phyloP scores from a whole-genome alignment of 495 filamentous ascomycete genomes.

The Aspergillus coremiiformis region DNA sequence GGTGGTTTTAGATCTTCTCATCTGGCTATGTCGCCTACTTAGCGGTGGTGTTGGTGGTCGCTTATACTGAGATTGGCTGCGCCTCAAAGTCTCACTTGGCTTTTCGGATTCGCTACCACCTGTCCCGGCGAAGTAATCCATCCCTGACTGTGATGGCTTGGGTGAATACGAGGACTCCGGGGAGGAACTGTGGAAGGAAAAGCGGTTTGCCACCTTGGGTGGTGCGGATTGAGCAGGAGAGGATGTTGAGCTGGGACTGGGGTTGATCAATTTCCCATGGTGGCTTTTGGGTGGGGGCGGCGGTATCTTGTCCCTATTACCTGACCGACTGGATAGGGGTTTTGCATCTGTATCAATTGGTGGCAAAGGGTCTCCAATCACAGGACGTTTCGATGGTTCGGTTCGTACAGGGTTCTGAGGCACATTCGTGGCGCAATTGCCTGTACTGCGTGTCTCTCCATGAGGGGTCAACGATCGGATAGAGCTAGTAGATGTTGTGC shows the following conservation, averaged over 20 bases:
- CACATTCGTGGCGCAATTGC: conserved; percentile 22
- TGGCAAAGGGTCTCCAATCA: conserved; percentile 30
- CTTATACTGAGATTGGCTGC: conserved; percentile 35
- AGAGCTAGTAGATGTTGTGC: background rate
- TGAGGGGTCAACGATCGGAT: conserved; percentile 5
- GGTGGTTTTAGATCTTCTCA: conserved; percentile 35
- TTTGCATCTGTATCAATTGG: conserved; percentile 32
- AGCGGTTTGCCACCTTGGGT: conserved; percentile 20
- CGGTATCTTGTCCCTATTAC: conserved; percentile 33
- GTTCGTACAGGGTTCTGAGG: background rate
- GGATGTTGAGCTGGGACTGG: conserved; percentile 16
- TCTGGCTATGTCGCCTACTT: conserved; percentile 42
- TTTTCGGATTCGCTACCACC: conserved; percentile 11
- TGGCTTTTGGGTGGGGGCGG: conserved; percentile 56
- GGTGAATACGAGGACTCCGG: conserved; percentile 17
- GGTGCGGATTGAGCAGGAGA: conserved; percentile 23
- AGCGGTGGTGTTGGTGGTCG: conserved; percentile 45
- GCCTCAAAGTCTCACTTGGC: conserved; percentile 24
- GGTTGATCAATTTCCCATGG: conserved; percentile 61
- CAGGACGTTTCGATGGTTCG: conserved; percentile 17
- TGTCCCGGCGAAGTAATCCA: conserved; percentile 27
- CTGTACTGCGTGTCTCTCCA: conserved; percentile 21
- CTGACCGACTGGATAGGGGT: conserved; percentile 24
- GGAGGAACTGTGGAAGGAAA: conserved; percentile 24
- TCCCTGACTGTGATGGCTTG: conserved; percentile 22